Evolutionary conservation across 2,329 filamentous ascomycete genomes (phyloP), one percentile per base, ranked within the genome.

Genomic region (Clarireedia hainanense): DNA sequence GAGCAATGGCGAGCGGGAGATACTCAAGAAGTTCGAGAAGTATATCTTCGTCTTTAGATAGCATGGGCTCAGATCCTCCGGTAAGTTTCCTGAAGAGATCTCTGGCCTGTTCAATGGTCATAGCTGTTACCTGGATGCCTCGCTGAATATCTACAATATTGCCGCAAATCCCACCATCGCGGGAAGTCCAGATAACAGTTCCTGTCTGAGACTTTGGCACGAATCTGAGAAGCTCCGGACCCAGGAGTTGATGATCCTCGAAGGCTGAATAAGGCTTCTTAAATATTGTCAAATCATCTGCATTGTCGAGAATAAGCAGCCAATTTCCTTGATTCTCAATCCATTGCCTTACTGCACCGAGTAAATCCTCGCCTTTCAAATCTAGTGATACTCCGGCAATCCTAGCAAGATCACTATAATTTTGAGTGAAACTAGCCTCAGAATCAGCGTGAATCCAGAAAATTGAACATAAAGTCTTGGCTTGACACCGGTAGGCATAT

Each of bases 181-280:
- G 65, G 12, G 68, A 70, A n/a, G 64, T 71, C 69, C 68, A 71
- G 4, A 72, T 36, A 0, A 71, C 58, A 5, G 63, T 65, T 12
- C 69, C 69, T 1, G 46, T 58, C 6, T 57, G 48, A 1, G 60
- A 59, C 24, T 55, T 59, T 2, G 70, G 69, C 4, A 71, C 56
- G 50, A 61, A 69, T 20, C 57, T 23, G 2, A 45, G 24, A 5
- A 70, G 49, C 10, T 59, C 42, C 6, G 47, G 55, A 47, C 20
- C 46, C n/a, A 15, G 45, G 12, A 2, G 7, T 24, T 42, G 47
- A 9, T 59, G 24, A 12, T 36, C 37, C 30, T 56, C 17, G 24
- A 42, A 30, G 30, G 15, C n/a, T 12, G 39, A 43, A 47, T 49
- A 45, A 10, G 27, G 27, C 27, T 30, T 30, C 7, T 30, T 30